phyloP scores from a whole-genome alignment of 202 grass and related monocot species.

The Bolboschoenoplectus hybrid region DNA sequence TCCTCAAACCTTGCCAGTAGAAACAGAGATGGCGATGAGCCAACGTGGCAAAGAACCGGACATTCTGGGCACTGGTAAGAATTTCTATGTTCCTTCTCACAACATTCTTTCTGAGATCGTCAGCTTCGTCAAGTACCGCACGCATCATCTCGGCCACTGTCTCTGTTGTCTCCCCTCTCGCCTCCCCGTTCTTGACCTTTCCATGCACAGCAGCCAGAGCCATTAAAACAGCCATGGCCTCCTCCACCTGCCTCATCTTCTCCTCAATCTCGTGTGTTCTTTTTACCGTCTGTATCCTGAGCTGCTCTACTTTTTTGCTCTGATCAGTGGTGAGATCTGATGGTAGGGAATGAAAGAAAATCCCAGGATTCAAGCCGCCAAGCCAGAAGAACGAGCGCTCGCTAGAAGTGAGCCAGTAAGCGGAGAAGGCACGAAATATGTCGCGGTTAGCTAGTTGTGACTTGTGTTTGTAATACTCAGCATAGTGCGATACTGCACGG shows the following conservation, averaged over 20 bases:
- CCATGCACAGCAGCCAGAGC: conserved; percentile 1
- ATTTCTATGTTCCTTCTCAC: conserved; percentile 19
- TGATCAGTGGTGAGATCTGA: neutral
- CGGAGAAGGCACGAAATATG: conserved; percentile 10
- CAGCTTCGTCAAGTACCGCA: neutral
- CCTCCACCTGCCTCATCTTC: neutral
- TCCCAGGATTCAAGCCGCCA: neutral
- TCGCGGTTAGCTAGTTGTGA: neutral
- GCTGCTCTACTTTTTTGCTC: neutral
- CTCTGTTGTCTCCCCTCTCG: neutral
- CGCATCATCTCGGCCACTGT: conserved; percentile 25
- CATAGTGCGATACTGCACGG: neutral
- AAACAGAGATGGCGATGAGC: conserved; percentile 1
- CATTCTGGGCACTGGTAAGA: neutral
- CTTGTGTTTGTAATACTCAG: conserved; percentile 13
- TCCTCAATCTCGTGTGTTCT: neutral
- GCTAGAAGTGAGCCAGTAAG: conserved; percentile 23
- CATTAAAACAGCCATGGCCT: conserved; percentile 14
- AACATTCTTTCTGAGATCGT: neutral
- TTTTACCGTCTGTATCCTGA: neutral
- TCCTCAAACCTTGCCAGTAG: neutral
- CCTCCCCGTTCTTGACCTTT: conserved; percentile 25
- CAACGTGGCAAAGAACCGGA: neutral
- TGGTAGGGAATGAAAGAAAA: conserved; percentile 15
- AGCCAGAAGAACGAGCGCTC: conserved; percentile 24